Evolutionary conservation across 2,329 filamentous ascomycete genomes (phyloP), one percentile per base, ranked within the genome.

Genomic region (Pseudogymnoascus pannorum): DNA sequence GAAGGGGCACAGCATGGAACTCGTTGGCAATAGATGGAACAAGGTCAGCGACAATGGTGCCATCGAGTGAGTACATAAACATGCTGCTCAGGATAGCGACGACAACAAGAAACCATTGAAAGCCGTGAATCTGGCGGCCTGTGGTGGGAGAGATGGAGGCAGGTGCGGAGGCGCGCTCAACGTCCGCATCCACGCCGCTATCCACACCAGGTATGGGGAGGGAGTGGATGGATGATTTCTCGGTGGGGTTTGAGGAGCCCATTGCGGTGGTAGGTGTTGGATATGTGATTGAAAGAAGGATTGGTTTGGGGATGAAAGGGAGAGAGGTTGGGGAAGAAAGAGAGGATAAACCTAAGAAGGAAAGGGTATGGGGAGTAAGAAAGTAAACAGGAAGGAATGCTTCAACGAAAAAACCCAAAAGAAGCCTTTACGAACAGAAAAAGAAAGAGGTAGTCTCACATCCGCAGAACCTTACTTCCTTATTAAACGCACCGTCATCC

Each of bases 41-140:
- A 26, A 73, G 63, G 48, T 66, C 68, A 14, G 71, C 68, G 9
- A 60, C 61, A 9, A 62, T 62, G 33, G 61, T 62, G n/a, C 48
- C 48, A 26, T 62, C 61, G 8, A 62, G 58, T 20, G 44, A 58
- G 26, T 44, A 62, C 22, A 60, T 22, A n/a, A 62, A 62, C 24
- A 36, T 58, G 14, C 42, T 29, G 18, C 42, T 57, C 36, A 58
- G n/a, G 16, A 81, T 69, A 78, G 80, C 2, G 73, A 79, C 63
- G 78, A 75, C 57, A 81, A 81, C 38, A 76, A 78, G 58, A 80
- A 81, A 36, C 81, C 84, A 71, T 79, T 81, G 66, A 6, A 54
- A 54, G 8, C 44, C 44, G n/a, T 54, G 44, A 8, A 54, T 54
- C 8, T 31, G 44, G 44, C 44, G 44, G 4, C 44, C 44, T 1